phyloP scores from a whole-genome alignment of 257 asterid genomes.

The Scutellaria barbata region DNA sequence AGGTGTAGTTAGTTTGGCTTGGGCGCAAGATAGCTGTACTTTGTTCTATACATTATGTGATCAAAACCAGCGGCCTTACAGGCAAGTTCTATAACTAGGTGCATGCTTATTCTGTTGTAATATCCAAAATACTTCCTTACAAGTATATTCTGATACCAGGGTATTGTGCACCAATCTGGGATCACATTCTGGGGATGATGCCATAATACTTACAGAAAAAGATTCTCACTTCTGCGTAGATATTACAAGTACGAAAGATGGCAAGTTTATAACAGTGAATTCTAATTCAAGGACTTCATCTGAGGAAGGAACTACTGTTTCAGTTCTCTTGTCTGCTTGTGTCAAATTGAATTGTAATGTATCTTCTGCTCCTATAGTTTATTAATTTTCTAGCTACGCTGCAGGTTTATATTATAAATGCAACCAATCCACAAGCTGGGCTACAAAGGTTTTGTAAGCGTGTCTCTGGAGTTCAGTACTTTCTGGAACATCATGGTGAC shows the following conservation, averaged over 20 bases:
- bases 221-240: conserved; percentile 89
- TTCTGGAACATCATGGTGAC: conserved; percentile 77
- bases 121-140: conserved; percentile 36
- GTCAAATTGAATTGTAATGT: not conserved
- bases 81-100: conserved; percentile 51
- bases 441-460: conserved; percentile 76
- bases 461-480: conserved; percentile 80
- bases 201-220: conserved; percentile 63
- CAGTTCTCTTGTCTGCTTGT: conserved; percentile 36
- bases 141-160: conserved; percentile 51
- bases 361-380: conserved; percentile 27
- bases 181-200: conserved; percentile 53
- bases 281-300: conserved; percentile 98
- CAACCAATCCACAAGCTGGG: conserved; percentile 53
- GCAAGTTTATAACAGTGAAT: conserved; percentile 91
- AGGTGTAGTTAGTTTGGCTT: conserved; percentile 91
- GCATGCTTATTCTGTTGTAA: conserved; percentile 21
- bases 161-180: conserved; percentile 66
- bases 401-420: conserved; percentile 83
- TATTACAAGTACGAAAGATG: conserved; percentile 89
- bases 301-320: conserved; percentile 79
- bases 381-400: conserved; percentile 37
- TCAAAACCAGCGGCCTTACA: conserved; percentile 86
- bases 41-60: conserved; percentile 79
- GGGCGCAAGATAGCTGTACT: conserved; percentile 78